A percentile compares a stretch with the other conserved stretches of the same genome.
These are phyloP conservation scores for Blepharisma stoltei DNA, from an alignment of 73 alveolate species.

Conservation along the genomic window DNA sequence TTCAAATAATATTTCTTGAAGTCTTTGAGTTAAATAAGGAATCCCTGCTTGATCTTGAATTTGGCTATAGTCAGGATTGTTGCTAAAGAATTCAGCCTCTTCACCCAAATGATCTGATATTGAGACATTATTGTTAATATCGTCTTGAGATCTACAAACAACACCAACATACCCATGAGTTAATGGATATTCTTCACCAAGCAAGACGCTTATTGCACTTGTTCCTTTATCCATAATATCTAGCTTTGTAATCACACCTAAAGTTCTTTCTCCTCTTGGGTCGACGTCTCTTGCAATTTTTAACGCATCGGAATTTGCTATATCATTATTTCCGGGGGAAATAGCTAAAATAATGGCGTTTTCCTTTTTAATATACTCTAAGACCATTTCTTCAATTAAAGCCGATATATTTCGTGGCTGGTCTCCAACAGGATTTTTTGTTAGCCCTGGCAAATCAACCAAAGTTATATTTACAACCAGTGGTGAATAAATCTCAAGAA, in stretches of 20 bases:
- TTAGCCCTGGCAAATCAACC: conserved; percentile 97
- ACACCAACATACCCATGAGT: conserved; percentile 96
- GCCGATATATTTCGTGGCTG: conserved; percentile 90
- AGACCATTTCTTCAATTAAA: conserved; percentile 64
- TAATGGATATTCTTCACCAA: conserved; percentile 82
- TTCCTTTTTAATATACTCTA: conserved; percentile 65
- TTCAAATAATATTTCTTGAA: conserved; percentile 46
- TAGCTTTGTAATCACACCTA: conserved; percentile 87
- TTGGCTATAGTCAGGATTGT: conserved; percentile 54
- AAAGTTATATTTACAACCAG: conserved; percentile 90
- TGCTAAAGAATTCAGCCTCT: conserved; percentile 63
- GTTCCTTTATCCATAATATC: conserved; percentile 92
- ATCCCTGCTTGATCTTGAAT: conserved; percentile 47
- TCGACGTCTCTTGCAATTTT: conserved; percentile 93
- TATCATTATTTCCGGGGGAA: conserved; percentile 88
- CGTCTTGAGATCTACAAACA: conserved; percentile 77
- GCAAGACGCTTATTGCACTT: conserved; percentile 82
- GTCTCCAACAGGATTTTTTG: conserved; percentile 89
- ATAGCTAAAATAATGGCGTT: conserved; percentile 90
- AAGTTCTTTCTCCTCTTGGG: conserved; percentile 87
- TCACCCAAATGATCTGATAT: conserved; percentile 63
- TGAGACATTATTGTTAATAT: conserved; percentile 60
- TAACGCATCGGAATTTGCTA: conserved; percentile 91
- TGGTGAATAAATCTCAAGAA: conserved; percentile 76
- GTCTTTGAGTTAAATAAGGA: conserved; percentile 36